These are phyloP conservation scores for Maudiozyma serrabonitensis DNA, from an alignment of 805 yeast species.

Conservation along the genomic window DNA sequence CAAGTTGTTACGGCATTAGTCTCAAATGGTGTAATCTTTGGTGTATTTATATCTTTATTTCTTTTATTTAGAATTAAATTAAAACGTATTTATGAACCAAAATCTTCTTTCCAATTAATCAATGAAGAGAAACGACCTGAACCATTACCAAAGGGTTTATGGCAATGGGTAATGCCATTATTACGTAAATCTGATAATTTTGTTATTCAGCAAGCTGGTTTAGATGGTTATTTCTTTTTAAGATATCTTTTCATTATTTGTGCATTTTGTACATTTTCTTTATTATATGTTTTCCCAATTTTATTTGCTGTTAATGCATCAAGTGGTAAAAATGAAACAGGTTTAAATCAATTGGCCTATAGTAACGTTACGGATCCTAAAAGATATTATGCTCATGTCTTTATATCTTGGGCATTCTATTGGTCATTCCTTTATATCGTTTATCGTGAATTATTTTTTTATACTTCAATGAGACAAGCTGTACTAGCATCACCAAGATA, in stretches of 20 bases:
- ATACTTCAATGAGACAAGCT: constrained; percentile 65
- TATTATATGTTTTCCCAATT: constrained; percentile 49
- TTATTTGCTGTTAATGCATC: constrained; percentile 79
- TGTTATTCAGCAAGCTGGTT: constrained; percentile 75
- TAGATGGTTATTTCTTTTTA: constrained; percentile 89
- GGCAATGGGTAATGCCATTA: constrained; percentile 61
- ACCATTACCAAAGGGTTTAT: constrained; percentile 59
- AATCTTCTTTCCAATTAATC: constrained; percentile 53
- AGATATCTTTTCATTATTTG: constrained; percentile 60
- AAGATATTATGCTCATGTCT: constrained; percentile 79
- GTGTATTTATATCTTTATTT: constrained; percentile 51
- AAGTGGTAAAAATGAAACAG: constrained; percentile 48
- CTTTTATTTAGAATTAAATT: constrained; percentile 57
- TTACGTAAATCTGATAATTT: constrained; percentile 61
- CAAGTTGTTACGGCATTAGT: constrained; percentile 65
- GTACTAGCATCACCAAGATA: constrained; percentile 74
- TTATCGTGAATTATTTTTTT: constrained; percentile 75
- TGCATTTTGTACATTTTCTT: constrained; percentile 44
- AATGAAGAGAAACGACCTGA: constrained; percentile 57
- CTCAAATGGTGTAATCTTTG: constrained; percentile 58
- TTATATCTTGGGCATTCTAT: constrained; percentile 71
- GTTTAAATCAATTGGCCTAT: constrained; percentile 69
- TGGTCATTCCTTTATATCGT: constrained; percentile 60
- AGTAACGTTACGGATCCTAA: constrained; percentile 53
- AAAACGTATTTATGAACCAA: constrained; percentile 76